A percentile compares a stretch with the other conserved stretches of the same genome.
phyloP scores from a whole-genome alignment of 2,329 filamentous ascomycete genomes.

The Arachnomyces sp. region DNA sequence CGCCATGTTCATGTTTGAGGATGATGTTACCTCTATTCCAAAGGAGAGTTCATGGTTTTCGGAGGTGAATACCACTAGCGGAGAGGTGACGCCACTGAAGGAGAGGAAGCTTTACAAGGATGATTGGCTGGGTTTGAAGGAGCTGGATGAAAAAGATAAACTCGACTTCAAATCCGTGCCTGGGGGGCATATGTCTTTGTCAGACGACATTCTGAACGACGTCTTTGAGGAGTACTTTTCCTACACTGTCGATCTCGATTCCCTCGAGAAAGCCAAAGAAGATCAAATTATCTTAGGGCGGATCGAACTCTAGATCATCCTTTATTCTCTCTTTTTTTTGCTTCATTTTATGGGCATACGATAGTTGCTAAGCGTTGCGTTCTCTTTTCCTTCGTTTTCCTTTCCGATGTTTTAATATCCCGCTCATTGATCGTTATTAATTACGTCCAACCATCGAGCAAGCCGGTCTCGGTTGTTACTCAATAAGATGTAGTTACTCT shows the following conservation, averaged over 20 bases:
- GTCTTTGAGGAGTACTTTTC: slow-evolving; percentile 52
- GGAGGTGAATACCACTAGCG: slow-evolving; percentile 65
- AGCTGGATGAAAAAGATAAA: slow-evolving; percentile 69
- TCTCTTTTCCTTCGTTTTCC: too few species aligned
- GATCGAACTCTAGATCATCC: too few species aligned
- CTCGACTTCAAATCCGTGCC: slow-evolving; percentile 65
- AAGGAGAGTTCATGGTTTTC: slow-evolving; percentile 89
- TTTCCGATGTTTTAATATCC: too few species aligned
- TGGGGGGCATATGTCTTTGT: slow-evolving; percentile 78
- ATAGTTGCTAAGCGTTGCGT: too few species aligned
- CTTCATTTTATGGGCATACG: too few species aligned
- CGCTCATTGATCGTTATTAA: too few species aligned
- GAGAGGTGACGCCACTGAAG: slow-evolving; percentile 57
- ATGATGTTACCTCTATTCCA: slow-evolving; percentile 78
- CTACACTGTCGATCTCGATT: slow-evolving; percentile 6
- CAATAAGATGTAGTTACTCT: too few species aligned
- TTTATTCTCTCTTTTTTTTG: too few species aligned
- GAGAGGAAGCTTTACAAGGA: slow-evolving; percentile 70
- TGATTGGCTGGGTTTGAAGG: slow-evolving; percentile 85
- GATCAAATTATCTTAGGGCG: too few species aligned
- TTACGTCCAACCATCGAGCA: too few species aligned
- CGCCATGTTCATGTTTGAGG: slow-evolving; percentile 81
- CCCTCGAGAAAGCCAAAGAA: too few species aligned
- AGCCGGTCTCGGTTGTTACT: too few species aligned
- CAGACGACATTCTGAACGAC: slow-evolving; percentile 56